A percentile compares a stretch with the other conserved stretches of the same genome.
Conservation (phyloP, 805 yeast genomes). For the Suhomyces pyralidae region DNA sequence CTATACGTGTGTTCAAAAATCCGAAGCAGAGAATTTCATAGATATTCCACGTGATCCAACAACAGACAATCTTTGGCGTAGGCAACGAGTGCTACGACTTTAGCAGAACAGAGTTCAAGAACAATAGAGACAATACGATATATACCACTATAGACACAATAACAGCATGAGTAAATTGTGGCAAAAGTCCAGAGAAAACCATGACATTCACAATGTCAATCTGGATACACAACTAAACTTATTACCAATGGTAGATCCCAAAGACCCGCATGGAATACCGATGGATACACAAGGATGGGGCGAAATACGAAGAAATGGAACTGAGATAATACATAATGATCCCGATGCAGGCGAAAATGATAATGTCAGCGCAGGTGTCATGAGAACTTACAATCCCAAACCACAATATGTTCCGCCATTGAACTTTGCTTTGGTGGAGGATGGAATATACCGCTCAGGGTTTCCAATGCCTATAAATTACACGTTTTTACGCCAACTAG, state of each 20-base stretch:
- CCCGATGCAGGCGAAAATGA: neutral
- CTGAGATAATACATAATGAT: neutral
- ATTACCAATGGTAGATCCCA: conserved; percentile 10
- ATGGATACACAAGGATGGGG: neutral
- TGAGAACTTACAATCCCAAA: conserved; percentile 10
- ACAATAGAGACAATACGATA: neutral
- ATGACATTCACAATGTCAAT: conserved; percentile 9
- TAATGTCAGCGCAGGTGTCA: neutral
- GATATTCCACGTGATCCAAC: neutral
- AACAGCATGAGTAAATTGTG: neutral
- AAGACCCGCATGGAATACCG: neutral
- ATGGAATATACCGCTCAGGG: conserved; percentile 84
- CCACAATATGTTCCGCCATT: conserved; percentile 74
- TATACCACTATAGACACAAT: neutral
- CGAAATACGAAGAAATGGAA: neutral
- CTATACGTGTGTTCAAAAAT: neutral
- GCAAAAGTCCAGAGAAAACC: neutral
- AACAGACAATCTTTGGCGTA: neutral
- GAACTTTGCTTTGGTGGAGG: conserved; percentile 85
- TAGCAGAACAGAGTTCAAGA: neutral
- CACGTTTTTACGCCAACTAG: conserved; percentile 67
- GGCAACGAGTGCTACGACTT: neutral
- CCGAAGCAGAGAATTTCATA: neutral
- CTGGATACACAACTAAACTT: conserved; percentile 8
- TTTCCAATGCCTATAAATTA: conserved; percentile 88